Evolutionary conservation across 768 basidiomycete species (phyloP).

Genomic region (Saitozyma podzolica): DNA sequence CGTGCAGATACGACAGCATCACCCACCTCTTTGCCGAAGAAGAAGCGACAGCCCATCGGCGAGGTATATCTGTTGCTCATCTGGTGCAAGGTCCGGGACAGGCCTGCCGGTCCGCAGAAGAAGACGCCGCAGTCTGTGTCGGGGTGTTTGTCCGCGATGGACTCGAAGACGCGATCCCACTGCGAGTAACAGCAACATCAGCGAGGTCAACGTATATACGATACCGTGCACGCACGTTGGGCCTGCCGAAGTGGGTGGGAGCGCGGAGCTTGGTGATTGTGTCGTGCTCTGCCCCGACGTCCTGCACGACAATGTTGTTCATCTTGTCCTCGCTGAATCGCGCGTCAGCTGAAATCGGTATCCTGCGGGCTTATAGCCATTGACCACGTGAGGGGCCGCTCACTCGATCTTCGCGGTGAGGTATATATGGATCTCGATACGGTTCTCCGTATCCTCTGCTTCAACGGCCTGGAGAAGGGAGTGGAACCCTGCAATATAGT

Average conservation of each 20-base stretch:
- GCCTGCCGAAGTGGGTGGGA: constrained; percentile 89
- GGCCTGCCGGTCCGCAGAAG: constrained; percentile 79
- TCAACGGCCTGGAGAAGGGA: constrained; percentile 88
- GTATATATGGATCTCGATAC: constrained; percentile 87
- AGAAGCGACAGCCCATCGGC: constrained; percentile 73
- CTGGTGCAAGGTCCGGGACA: constrained; percentile 70
- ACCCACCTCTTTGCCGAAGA: constrained; percentile 72
- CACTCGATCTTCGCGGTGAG: constrained; percentile 80
- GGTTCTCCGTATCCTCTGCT: constrained; percentile 79
- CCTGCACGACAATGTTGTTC: constrained; percentile 89
- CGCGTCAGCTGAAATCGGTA: too few species aligned
- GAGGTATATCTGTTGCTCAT: constrained; percentile 84
- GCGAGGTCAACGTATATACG: constrained; percentile 57
- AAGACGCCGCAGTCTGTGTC: constrained; percentile 87
- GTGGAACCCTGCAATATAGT: constrained; percentile 62
- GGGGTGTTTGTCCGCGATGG: constrained; percentile 76
- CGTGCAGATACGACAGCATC: neutral
- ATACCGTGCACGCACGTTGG: constrained; percentile 68
- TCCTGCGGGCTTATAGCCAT: too few species aligned
- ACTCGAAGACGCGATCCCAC: constrained; percentile 54
- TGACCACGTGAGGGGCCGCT: too few species aligned
- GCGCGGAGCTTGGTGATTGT: constrained; percentile 84
- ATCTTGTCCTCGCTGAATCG: constrained; percentile 70
- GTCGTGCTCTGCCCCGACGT: constrained; percentile 90
- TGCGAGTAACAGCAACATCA: constrained; percentile 18